phyloP scores from a whole-genome alignment of 257 asterid genomes.

The Solanum etuberosum region DNA sequence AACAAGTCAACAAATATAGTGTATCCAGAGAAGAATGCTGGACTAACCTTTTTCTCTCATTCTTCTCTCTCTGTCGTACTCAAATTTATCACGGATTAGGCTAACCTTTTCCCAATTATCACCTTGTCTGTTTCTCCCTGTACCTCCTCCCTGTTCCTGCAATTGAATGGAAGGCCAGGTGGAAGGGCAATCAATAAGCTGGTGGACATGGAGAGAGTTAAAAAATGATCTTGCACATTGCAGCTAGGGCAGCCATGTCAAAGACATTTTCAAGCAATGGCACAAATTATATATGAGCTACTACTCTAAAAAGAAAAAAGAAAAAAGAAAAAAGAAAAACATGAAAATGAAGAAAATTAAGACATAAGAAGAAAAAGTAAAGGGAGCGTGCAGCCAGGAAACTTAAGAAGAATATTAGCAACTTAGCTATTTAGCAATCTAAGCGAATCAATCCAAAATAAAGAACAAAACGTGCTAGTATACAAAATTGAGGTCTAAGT shows the following conservation, averaged over 20 bases:
- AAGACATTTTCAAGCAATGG: not conserved
- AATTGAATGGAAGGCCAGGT: not conserved
- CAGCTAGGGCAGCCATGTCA: not conserved
- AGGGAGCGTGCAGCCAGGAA: not conserved
- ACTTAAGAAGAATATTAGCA: not conserved
- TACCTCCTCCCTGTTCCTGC: conserved; percentile 42
- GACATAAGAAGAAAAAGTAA: not conserved
- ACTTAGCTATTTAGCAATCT: not conserved
- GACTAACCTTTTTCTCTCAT: conserved; percentile 75
- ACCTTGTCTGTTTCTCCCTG: conserved; percentile 29
- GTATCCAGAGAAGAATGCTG: not conserved
- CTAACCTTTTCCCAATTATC: conserved; percentile 55
- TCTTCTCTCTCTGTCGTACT: conserved; percentile 84
- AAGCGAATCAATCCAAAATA: not conserved
- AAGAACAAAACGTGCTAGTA: not conserved
- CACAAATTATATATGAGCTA: not conserved
- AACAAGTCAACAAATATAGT: not conserved
- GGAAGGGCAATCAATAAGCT: not conserved
- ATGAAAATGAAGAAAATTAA: not conserved
- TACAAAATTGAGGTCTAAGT: not conserved
- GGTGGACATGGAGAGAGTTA: not conserved
- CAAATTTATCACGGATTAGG: conserved; percentile 87
- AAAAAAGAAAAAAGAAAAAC: not conserved
- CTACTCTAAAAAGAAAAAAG: not conserved
- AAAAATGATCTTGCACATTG: not conserved